Conservation (phyloP, 2,329 filamentous ascomycete species). For the Fusarium buxicola region DNA sequence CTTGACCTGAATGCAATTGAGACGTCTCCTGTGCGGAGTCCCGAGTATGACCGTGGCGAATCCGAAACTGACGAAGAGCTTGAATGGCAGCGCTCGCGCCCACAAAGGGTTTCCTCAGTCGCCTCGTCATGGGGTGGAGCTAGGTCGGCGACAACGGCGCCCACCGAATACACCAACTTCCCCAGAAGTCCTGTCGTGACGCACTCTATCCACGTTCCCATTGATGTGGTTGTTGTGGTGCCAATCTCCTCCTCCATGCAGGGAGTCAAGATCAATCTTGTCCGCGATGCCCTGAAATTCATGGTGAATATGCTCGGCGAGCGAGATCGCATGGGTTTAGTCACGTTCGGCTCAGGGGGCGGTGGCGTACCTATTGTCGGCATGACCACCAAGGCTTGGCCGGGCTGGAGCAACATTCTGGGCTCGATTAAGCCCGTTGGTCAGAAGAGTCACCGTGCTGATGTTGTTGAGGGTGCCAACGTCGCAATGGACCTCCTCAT, state of each 20-base stretch:
- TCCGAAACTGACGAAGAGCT: slow-evolving; percentile 87
- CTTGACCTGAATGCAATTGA: slow-evolving; percentile 84
- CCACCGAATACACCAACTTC: slow-evolving; percentile 90
- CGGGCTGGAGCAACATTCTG: slow-evolving; percentile 88
- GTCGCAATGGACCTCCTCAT: slow-evolving; percentile 98
- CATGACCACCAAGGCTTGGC: slow-evolving; percentile 97
- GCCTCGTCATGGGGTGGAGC: slow-evolving; percentile 84
- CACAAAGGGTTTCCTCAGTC: slow-evolving; percentile 82
- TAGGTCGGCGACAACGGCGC: slow-evolving; percentile 86
- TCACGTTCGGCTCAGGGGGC: slow-evolving; percentile 94
- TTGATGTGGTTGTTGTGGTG: slow-evolving; percentile 96
- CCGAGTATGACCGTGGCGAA: slow-evolving; percentile 83
- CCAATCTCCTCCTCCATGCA: slow-evolving; percentile 99
- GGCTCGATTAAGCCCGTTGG: slow-evolving; percentile 91
- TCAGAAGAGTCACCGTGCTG: slow-evolving; percentile 94
- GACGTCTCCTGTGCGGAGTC: slow-evolving; percentile 70
- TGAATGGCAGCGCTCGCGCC: slow-evolving; percentile 76
- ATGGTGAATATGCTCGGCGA: slow-evolving; percentile 91
- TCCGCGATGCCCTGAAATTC: slow-evolving; percentile 92
- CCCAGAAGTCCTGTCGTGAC: slow-evolving; percentile 57
- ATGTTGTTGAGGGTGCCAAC: slow-evolving; percentile 97
- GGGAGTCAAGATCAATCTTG: slow-evolving; percentile 95
- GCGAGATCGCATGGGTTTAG: slow-evolving; percentile 94
- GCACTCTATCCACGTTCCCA: slow-evolving; percentile 81
- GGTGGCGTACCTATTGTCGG: slow-evolving; percentile 96